Percentiles rank a stretch among this genome's conserved stretches.
These are phyloP conservation scores for Candida andamanensis DNA, from an alignment of 805 yeast genomes.

Conservation along the genomic window DNA sequence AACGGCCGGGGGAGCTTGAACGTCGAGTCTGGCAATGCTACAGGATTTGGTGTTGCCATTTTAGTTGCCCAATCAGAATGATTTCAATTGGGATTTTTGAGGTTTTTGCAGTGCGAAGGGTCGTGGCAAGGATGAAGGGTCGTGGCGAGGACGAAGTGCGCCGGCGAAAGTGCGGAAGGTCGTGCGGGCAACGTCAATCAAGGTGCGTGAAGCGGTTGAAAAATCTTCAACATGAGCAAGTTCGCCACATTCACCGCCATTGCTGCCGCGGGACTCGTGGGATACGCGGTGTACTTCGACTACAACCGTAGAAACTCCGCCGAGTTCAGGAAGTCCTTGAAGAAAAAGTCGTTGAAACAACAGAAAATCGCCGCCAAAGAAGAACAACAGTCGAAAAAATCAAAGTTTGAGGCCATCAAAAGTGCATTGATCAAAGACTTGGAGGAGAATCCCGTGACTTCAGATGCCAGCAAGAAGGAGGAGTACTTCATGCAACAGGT, in stretches of 20 bases:
- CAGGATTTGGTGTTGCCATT: not conserved
- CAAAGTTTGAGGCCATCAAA: constrained; percentile 56
- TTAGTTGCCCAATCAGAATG: constrained; percentile 7
- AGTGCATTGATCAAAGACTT: constrained; percentile 60
- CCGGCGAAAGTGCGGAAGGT: too few relatives aligned
- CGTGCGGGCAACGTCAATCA: too few relatives aligned
- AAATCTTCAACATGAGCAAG: constrained; percentile 9
- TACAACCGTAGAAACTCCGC: constrained; percentile 80
- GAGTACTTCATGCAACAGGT: constrained; percentile 77
- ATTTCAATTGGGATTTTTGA: constrained; percentile 3
- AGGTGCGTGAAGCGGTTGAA: not conserved
- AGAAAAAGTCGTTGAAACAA: constrained; percentile 58
- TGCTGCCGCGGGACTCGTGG: constrained; percentile 52
- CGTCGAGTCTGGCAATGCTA: constrained; percentile 29
- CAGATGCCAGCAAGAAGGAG: constrained; percentile 65
- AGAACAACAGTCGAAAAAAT: constrained; percentile 55
- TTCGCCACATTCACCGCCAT: constrained; percentile 31
- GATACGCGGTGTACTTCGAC: constrained; percentile 87
- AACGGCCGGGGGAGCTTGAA: constrained; percentile 40
- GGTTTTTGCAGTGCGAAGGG: constrained; percentile 1
- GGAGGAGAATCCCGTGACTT: constrained; percentile 69
- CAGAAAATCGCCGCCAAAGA: constrained; percentile 51
- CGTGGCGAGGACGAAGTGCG: too few relatives aligned
- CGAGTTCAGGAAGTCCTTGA: constrained; percentile 74
- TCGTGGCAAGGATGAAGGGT: not conserved